Conservation (phyloP, 2,329 filamentous ascomycete species). For the Reticulascus tulasneorum region DNA sequence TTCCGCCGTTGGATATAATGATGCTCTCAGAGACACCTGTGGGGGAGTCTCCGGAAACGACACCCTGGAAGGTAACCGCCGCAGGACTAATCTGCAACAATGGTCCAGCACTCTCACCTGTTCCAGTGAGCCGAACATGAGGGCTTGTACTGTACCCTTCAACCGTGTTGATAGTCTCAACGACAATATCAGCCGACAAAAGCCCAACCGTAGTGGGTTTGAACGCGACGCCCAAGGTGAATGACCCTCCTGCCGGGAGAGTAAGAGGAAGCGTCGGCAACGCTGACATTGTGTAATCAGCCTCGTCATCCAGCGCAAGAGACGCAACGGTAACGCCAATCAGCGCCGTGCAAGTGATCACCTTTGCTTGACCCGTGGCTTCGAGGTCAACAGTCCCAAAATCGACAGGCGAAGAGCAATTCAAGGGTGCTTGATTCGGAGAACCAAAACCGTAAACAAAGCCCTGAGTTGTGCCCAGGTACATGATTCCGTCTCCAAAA, state of each 20-base stretch:
- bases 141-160: slow-evolving; percentile 43
- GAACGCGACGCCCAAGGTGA: slow-evolving; percentile 42
- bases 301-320: slow-evolving; percentile 27
- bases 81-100: slow-evolving; percentile 45
- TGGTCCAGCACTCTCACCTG: slow-evolving; percentile 40
- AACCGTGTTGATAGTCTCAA: slow-evolving; percentile 43
- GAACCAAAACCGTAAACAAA: slow-evolving; percentile 53
- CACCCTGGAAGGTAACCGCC: slow-evolving; percentile 43
- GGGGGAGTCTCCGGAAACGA: slow-evolving; percentile 38
- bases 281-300: slow-evolving; percentile 32
- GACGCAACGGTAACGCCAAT: slow-evolving; percentile 37
- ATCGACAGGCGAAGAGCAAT: slow-evolving; percentile 45
- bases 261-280: slow-evolving; percentile 25
- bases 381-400: slow-evolving; percentile 36
- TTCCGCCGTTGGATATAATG: slow-evolving; percentile 47
- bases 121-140: slow-evolving; percentile 43
- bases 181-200: slow-evolving; percentile 40
- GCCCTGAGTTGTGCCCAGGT: slow-evolving; percentile 48
- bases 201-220: slow-evolving; percentile 42
- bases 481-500: slow-evolving; percentile 53
- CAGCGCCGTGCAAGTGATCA: slow-evolving; percentile 47
- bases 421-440: slow-evolving; percentile 48
- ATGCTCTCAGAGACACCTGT: slow-evolving; percentile 37
- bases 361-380: no score
- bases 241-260: slow-evolving; percentile 29